Conservation (phyloP, 1,139 yeast species). For the Scheffersomyces titani region DNA sequence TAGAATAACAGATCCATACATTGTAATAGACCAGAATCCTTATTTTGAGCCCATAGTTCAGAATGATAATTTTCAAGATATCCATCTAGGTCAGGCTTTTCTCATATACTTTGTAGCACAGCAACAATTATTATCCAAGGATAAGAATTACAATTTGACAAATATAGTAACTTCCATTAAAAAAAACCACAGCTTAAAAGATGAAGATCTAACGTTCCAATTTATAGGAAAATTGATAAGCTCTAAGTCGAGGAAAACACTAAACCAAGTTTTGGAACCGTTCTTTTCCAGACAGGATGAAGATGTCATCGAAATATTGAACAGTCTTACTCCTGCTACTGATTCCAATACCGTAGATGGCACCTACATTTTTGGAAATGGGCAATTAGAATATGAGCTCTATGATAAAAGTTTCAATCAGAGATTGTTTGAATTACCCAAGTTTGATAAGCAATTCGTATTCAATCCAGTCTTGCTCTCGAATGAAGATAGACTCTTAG, state of each 20-base stretch:
- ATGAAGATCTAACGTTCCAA: neutral
- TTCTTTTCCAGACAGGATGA: neutral
- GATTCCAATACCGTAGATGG: neutral
- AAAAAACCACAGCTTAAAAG: neutral
- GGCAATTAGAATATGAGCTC: neutral
- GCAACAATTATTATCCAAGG: neutral
- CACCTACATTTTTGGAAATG: neutral
- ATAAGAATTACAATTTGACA: neutral
- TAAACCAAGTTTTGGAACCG: neutral
- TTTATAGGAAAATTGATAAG: neutral
- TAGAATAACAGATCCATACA: neutral
- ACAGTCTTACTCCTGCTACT: neutral
- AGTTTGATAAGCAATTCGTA: neutral
- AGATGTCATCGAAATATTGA: neutral
- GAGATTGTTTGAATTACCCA: slow-evolving; percentile 6
- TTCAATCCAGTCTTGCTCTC: slow-evolving; percentile 10
- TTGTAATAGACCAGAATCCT: neutral
- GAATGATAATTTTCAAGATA: neutral
- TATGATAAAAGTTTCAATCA: neutral
- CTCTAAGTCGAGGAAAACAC: neutral
- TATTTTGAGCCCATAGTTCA: neutral
- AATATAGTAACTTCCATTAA: neutral
- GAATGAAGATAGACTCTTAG: slow-evolving; percentile 2
- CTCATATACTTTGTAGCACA: neutral
- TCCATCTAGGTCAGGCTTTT: neutral